A percentile compares a stretch with the other conserved stretches of the same genome.
These are phyloP conservation scores for Leccinum variicolor DNA, from an alignment of 768 basidiomycete genomes.

Conservation along the genomic window DNA sequence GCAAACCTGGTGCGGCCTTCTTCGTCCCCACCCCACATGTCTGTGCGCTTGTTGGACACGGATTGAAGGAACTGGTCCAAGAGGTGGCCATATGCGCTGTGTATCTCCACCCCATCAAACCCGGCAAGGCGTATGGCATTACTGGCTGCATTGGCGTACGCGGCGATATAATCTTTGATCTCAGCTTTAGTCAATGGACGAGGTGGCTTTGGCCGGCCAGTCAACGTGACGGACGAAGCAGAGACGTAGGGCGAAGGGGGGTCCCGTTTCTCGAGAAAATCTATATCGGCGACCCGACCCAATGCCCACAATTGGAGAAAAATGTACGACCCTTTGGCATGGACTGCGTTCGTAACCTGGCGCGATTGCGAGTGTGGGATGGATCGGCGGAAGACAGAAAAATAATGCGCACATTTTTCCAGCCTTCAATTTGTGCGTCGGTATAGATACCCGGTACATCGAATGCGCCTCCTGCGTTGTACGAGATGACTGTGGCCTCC, in stretches of 20 bases:
- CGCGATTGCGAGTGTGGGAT: no score
- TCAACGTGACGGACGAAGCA: slow-evolving; percentile 30
- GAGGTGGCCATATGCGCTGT: slow-evolving; percentile 43
- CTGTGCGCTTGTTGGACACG: slow-evolving; percentile 53
- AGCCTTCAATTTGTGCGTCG: slow-evolving; percentile 50
- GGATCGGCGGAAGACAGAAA: background rate
- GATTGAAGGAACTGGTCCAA: slow-evolving; percentile 63
- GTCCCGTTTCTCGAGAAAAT: slow-evolving; percentile 28
- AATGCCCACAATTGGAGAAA: slow-evolving; percentile 54
- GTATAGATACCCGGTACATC: slow-evolving; percentile 64
- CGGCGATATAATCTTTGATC: slow-evolving; percentile 30
- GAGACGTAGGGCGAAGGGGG: slow-evolving; percentile 34
- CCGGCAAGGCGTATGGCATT: slow-evolving; percentile 37
- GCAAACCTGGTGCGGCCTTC: slow-evolving; percentile 57
- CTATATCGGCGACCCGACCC: slow-evolving; percentile 44
- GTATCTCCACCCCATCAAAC: slow-evolving; percentile 47
- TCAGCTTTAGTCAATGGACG: slow-evolving; percentile 26
- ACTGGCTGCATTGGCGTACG: slow-evolving; percentile 31
- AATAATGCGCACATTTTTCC: slow-evolving; percentile 40
- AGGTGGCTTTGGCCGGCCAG: slow-evolving; percentile 11
- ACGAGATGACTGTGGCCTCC: slow-evolving; percentile 54
- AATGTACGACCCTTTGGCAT: slow-evolving; percentile 48
- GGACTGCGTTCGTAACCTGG: slow-evolving; percentile 56
- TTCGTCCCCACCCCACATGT: slow-evolving; percentile 66
- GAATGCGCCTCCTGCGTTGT: slow-evolving; percentile 43